Percentiles rank a stretch among this genome's conserved stretches.
Conservation (phyloP, 805 yeast species). For the Myxozyma mucilagina region DNA sequence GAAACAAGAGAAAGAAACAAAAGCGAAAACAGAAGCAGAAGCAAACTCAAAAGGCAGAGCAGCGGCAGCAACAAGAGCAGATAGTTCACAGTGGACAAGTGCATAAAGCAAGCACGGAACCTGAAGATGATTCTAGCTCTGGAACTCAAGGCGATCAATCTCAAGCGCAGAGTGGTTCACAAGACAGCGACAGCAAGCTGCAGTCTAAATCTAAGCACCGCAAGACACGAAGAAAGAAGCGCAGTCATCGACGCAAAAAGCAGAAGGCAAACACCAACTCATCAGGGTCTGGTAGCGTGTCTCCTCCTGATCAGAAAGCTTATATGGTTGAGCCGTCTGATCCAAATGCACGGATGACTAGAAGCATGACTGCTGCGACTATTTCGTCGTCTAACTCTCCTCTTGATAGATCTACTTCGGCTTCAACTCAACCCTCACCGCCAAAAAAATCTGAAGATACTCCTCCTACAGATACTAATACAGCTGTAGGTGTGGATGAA, state of each 20-base stretch:
- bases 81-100: neutral
- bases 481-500: neutral
- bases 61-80: neutral
- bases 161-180: neutral
- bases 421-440: neutral
- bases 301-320: neutral
- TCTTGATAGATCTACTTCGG: slow-evolving; percentile 2
- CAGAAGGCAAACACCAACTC: neutral
- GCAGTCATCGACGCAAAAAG: neutral
- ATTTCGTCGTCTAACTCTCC: slow-evolving; percentile 4
- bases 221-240: slow-evolving; percentile 1
- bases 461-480: neutral
- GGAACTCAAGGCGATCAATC: neutral
- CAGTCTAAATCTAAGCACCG: neutral
- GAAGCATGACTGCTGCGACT: neutral
- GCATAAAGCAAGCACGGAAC: neutral
- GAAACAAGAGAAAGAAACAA: neutral
- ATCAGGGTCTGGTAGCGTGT: slow-evolving; percentile 2
- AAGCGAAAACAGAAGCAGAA: neutral
- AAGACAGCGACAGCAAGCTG: neutral
- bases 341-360: neutral
- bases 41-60: neutral
- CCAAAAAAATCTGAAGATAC: slow-evolving; percentile 1
- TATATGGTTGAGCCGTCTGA: neutral
- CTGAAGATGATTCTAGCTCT: neutral